Percentiles rank a stretch among this genome's conserved stretches.
Evolutionary conservation across 371 early-diverging fungal genomes (phyloP).

Genomic region (Syncephalastrum monosporum): DNA sequence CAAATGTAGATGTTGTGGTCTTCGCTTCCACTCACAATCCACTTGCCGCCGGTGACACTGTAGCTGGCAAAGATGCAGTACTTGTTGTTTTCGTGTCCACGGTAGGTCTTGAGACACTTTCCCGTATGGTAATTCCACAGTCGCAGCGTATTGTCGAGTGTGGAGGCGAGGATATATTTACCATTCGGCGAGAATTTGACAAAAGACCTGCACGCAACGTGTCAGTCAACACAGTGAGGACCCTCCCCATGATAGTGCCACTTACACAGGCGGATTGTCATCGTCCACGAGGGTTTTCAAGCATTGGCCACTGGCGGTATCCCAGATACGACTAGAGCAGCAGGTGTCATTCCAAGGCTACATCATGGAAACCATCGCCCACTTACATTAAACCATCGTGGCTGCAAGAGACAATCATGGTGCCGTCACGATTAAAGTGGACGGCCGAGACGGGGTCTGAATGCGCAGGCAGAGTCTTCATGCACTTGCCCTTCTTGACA

Average conservation of each 20-base stretch:
- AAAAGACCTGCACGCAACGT: slow-evolving; percentile 66
- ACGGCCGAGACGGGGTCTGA: slow-evolving; percentile 96
- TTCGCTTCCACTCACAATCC: slow-evolving; percentile 96
- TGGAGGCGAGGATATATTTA: slow-evolving; percentile 94
- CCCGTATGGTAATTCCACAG: slow-evolving; percentile 94
- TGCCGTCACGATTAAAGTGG: slow-evolving; percentile 96
- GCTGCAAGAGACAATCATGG: slow-evolving; percentile 93
- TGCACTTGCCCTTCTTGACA: slow-evolving; percentile 88
- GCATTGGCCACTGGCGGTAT: slow-evolving; percentile 93
- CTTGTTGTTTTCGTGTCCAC: slow-evolving; percentile 87
- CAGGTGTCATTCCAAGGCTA: background rate
- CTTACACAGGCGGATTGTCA: slow-evolving; percentile 91
- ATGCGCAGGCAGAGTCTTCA: slow-evolving; percentile 91
- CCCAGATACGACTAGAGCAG: slow-evolving; percentile 89
- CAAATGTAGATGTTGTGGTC: slow-evolving; percentile 92
- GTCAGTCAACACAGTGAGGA: background rate
- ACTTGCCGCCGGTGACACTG: slow-evolving; percentile 91
- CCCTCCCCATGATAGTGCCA: background rate
- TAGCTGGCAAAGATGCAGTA: slow-evolving; percentile 94
- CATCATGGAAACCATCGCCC: too few relatives aligned
- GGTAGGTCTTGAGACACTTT: slow-evolving; percentile 92
- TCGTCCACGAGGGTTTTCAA: slow-evolving; percentile 94
- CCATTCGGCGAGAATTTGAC: slow-evolving; percentile 98
- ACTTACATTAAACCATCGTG: slow-evolving; percentile 93
- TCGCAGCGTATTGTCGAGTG: slow-evolving; percentile 89